phyloP scores from a whole-genome alignment of 352 stramenopile species.

The Paralagenidium karlingii region DNA sequence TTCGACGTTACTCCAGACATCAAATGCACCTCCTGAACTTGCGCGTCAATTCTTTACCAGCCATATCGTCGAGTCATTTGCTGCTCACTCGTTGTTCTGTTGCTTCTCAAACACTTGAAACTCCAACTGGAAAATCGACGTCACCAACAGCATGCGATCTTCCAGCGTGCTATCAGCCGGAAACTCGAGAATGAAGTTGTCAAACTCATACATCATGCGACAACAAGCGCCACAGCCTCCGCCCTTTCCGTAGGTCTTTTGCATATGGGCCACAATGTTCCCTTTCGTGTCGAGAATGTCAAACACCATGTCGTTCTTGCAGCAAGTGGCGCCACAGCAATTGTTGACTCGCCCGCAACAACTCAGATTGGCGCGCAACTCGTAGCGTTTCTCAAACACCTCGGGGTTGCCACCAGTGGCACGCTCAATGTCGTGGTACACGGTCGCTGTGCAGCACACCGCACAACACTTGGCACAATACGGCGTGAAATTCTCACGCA shows the following conservation, averaged over 20 bases:
- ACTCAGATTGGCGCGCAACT: conserved; percentile 29
- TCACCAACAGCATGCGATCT: neutral
- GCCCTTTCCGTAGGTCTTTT: conserved; percentile 46
- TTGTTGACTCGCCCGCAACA: conserved; percentile 58
- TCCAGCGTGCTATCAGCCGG: neutral
- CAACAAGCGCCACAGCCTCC: neutral
- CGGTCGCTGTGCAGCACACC: conserved; percentile 32
- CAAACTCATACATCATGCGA: neutral
- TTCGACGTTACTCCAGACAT: no score
- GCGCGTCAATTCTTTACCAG: no score
- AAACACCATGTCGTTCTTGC: conserved; percentile 47
- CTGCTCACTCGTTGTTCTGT: no score
- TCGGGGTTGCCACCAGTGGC: conserved; percentile 25
- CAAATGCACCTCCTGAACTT: no score
- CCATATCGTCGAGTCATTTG: no score
- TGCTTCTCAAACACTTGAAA: no score
- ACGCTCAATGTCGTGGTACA: conserved; percentile 47
- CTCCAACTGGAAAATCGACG: neutral
- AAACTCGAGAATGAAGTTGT: neutral
- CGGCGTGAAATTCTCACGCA: conserved; percentile 40
- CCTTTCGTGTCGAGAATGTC: conserved; percentile 44
- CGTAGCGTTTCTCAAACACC: conserved; percentile 45
- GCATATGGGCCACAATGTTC: conserved; percentile 30
- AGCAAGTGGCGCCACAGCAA: conserved; percentile 50
- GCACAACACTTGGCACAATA: conserved; percentile 26